Percentiles rank a stretch among this genome's conserved stretches.
Conservation (phyloP, 225 moss, liverwort and hornwort species). For the Bryoerythrophyllum caledonicum region DNA sequence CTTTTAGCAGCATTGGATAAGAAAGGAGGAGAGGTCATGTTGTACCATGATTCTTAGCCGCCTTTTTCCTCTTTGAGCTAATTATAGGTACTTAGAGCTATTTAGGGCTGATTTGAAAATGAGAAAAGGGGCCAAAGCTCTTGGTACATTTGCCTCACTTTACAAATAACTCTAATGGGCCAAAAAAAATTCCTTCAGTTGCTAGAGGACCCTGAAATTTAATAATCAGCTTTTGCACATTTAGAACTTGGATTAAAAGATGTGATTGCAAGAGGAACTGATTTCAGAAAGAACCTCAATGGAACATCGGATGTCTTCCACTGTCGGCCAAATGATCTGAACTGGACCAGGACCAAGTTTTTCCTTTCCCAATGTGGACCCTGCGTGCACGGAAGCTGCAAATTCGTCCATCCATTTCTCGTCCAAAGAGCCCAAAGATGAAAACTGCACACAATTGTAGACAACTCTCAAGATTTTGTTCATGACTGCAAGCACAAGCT, state of each 20-base stretch:
- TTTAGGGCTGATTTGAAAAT: too few relatives aligned
- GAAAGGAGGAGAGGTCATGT: too few relatives aligned
- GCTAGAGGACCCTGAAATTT: background rate
- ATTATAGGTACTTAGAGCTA: too few relatives aligned
- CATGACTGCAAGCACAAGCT: conserved; percentile 14
- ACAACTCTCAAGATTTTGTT: conserved; percentile 3
- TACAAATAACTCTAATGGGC: background rate
- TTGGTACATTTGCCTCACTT: too few relatives aligned
- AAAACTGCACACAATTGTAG: conserved; percentile 65
- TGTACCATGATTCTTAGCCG: too few relatives aligned
- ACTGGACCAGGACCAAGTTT: conserved; percentile 69
- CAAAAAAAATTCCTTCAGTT: conserved; percentile 18
- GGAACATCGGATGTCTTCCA: conserved; percentile 87
- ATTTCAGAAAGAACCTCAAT: conserved; percentile 60
- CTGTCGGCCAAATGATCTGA: conserved; percentile 94
- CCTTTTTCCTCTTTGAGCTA: too few relatives aligned
- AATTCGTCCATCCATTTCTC: conserved; percentile 94
- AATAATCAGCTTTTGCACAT: conserved; percentile 1
- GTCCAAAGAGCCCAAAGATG: conserved; percentile 92
- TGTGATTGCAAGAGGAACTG: background rate
- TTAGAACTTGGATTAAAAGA: conserved; percentile 1
- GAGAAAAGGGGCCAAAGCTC: too few relatives aligned
- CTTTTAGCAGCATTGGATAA: too few relatives aligned
- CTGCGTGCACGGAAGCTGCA: conserved; percentile 74
- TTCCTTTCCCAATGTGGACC: conserved; percentile 52